Evolutionary conservation across 495 filamentous ascomycete species (phyloP).

Genomic region (Chlorociboria aeruginascens): DNA sequence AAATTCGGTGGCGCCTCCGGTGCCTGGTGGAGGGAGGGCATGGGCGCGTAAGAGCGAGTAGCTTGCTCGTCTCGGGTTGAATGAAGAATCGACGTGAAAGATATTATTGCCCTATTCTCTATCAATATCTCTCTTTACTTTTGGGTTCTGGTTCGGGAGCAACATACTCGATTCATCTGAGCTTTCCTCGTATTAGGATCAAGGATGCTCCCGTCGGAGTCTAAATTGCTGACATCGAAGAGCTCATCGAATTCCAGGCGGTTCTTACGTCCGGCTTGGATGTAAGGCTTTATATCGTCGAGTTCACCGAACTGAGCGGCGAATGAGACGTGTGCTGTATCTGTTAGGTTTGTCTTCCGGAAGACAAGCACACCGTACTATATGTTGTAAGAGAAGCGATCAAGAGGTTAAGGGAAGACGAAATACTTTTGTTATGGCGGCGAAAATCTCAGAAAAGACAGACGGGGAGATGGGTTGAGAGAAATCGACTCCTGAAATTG

Average conservation of each 20-base stretch:
- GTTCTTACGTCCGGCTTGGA: conserved; percentile 28
- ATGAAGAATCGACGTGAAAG: conserved; percentile 48
- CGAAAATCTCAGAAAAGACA: conserved; percentile 33
- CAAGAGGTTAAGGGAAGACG: too few relatives aligned
- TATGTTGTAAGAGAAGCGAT: too few relatives aligned
- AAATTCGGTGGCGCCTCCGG: conserved; percentile 45
- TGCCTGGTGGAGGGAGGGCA: conserved; percentile 35
- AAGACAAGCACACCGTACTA: conserved; percentile 45
- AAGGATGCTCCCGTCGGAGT: conserved; percentile 25
- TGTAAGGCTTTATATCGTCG: conserved; percentile 43
- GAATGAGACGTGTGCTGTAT: conserved; percentile 42
- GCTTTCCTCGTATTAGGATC: conserved; percentile 27
- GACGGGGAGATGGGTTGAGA: conserved; percentile 27
- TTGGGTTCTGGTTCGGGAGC: too few relatives aligned
- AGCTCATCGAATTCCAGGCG: conserved; percentile 38
- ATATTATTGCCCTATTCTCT: conserved; percentile 35
- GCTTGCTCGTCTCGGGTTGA: conserved; percentile 46
- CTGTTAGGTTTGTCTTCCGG: conserved; percentile 38
- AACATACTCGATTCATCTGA: conserved; percentile 11
- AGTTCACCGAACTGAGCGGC: conserved; percentile 42
- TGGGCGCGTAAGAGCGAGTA: conserved; percentile 42
- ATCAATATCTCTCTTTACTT: too few relatives aligned
- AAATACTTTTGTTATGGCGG: conserved; percentile 27
- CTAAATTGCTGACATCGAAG: conserved; percentile 48
- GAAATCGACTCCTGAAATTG: conserved; percentile 40